Evolutionary conservation across 768 basidiomycete species (phyloP).

Genomic region (Megacollybia marginata): DNA sequence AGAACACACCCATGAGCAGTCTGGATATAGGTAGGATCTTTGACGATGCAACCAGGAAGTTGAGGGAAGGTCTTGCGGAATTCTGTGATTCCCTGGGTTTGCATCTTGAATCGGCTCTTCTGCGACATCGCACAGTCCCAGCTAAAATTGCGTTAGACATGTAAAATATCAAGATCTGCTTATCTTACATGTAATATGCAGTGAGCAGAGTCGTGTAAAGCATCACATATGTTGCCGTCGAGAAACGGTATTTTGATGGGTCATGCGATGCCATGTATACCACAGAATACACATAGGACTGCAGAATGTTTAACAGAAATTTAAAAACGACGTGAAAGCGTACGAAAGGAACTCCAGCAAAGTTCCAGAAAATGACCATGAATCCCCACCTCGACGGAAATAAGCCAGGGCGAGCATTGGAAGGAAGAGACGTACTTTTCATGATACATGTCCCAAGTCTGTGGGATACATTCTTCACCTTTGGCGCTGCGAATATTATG

Average conservation of each 20-base stretch:
- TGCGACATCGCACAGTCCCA: conserved; percentile 96
- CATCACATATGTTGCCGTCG: conserved; percentile 62
- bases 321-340: conserved; percentile 16
- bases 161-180: neutral
- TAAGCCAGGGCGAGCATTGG: neutral
- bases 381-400: conserved; percentile 66
- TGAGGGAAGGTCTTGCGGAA: conserved; percentile 94
- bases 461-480: conserved; percentile 91
- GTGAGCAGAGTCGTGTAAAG: conserved; percentile 72
- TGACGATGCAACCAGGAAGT: conserved; percentile 70
- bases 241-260: conserved; percentile 80
- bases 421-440: conserved; percentile 59
- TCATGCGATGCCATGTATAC: conserved; percentile 97
- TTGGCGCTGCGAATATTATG: conserved; percentile 50
- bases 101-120: conserved; percentile 97
- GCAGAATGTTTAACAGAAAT: conserved; percentile 1
- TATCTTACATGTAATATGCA: conserved; percentile 76
- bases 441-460: conserved; percentile 99
- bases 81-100: conserved; percentile 78
- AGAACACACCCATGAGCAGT: conserved; percentile 78
- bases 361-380: conserved; percentile 98
- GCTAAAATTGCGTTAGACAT: conserved; percentile 26
- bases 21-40: conserved; percentile 88
- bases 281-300: conserved; percentile 96
- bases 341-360: conserved; percentile 89